Conservation (phyloP, 768 basidiomycete species). For the Austroboletus festivus region DNA sequence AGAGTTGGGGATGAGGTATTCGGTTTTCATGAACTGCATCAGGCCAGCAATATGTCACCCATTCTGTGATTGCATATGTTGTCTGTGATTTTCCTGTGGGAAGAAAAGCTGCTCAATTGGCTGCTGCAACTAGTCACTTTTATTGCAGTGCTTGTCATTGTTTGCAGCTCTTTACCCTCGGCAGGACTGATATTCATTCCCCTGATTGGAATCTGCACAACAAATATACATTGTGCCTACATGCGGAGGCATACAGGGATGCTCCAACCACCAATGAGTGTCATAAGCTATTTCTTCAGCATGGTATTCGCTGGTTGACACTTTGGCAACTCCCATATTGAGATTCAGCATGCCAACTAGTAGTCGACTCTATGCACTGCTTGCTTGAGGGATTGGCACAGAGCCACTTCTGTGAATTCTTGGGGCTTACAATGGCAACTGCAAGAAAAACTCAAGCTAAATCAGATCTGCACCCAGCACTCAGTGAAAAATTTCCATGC, state of each 20-base stretch:
- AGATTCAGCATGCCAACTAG: neutral
- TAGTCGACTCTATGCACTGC: neutral
- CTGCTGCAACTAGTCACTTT: neutral
- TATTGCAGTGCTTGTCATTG: conserved; percentile 2
- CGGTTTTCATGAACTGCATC: conserved; percentile 16
- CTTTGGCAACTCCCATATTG: neutral
- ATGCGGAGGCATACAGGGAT: neutral
- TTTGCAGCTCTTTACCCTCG: neutral
- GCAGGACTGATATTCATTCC: neutral
- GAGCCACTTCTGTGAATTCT: neutral
- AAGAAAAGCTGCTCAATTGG: neutral
- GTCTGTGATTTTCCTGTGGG: conserved; percentile 1
- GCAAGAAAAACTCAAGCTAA: neutral
- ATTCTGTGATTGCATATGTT: neutral
- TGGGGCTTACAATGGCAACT: neutral
- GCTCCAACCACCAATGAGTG: neutral
- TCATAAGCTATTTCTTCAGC: neutral
- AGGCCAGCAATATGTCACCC: too few relatives aligned
- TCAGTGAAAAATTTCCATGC: neutral
- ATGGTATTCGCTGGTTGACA: neutral
- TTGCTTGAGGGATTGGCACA: neutral
- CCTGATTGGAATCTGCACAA: neutral
- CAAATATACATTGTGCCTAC: neutral
- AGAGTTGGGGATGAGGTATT: conserved; percentile 1
- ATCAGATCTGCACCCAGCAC: neutral